Conservation (phyloP, 75 land plant species). For the Pseudotsuga menziesii region DNA sequence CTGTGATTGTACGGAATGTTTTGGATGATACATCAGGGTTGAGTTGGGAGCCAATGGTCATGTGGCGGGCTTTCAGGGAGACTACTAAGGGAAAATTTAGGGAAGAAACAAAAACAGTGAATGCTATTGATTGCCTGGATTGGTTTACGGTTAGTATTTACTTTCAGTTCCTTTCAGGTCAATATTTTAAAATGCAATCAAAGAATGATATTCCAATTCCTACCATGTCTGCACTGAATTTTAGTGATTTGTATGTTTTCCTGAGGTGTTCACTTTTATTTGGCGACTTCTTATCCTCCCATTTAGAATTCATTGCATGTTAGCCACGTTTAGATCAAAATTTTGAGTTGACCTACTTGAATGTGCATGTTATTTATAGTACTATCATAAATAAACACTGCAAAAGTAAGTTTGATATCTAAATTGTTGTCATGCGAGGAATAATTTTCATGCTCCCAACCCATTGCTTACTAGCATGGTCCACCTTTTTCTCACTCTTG, state of each 20-base stretch:
- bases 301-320: background rate
- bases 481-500: no score
- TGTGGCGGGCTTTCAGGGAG: constrained; percentile 74
- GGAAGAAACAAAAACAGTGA: constrained; percentile 32
- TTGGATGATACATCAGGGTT: constrained; percentile 52
- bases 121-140: constrained; percentile 80
- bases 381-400: no score
- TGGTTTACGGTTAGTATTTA: constrained; percentile 69
- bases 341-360: no score
- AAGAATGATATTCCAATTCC: background rate
- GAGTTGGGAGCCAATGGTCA: constrained; percentile 86
- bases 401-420: no score
- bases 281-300: background rate
- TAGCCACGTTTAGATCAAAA: no score
- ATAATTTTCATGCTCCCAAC: no score
- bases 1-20: constrained; percentile 78
- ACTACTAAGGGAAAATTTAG: constrained; percentile 33
- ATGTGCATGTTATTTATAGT: no score
- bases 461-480: no score
- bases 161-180: background rate
- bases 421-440: no score
- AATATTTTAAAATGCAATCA: background rate
- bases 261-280: background rate
- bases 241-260: background rate
- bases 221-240: background rate